Evolutionary conservation across 140 eudicot genomes (phyloP), one percentile per base, ranked within the genome.

Genomic region (Ambrosia hybrid): DNA sequence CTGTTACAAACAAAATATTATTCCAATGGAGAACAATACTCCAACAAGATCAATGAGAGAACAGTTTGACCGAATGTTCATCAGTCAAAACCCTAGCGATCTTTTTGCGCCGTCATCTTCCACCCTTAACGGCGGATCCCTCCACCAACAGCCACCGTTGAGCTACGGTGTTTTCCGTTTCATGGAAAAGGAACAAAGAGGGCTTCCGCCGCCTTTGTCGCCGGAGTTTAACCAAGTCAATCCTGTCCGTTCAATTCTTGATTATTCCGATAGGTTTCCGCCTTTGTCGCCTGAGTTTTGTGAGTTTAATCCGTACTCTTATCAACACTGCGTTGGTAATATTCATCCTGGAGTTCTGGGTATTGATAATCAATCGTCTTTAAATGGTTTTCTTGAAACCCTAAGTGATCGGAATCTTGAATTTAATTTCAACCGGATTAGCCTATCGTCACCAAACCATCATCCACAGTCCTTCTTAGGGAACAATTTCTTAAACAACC

Each of bases 311-410:
- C 76, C 76, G 9, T 74, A 64, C 10, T 65, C 41, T 51, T 8
- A 43, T 43, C 48, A 43, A 9, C 73, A 51, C 12, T 67, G 79
- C n/a, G 26, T 39, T 4, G 57, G 16, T 30, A 55, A 69, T 74
- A 21, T 34, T 15, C 78, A 36, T 51, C 65, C 73, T 7, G 71
- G 58, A 11, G 5, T 65, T 56, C 30, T 45, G 14, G 51, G 75
- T 14, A 67, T 45, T 51, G 65, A 57, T 65, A 60, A 45, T 30
- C 78, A 73, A 37, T 79, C 83, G 14, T 46, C 79, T 3, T n/a
- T 67, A 2, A 73, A 61, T 60, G 59, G 66, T 12, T 70, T 79
- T 26, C 80, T 82, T 2, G 84, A 83, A 56, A 71, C 81, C 77
- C 77, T 21, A 11, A 45, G 9, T 63, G 82, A 70, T 41, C 67